Evolutionary conservation across 345 rosid species (phyloP).

Genomic region (Melaleuca alternifolia): DNA sequence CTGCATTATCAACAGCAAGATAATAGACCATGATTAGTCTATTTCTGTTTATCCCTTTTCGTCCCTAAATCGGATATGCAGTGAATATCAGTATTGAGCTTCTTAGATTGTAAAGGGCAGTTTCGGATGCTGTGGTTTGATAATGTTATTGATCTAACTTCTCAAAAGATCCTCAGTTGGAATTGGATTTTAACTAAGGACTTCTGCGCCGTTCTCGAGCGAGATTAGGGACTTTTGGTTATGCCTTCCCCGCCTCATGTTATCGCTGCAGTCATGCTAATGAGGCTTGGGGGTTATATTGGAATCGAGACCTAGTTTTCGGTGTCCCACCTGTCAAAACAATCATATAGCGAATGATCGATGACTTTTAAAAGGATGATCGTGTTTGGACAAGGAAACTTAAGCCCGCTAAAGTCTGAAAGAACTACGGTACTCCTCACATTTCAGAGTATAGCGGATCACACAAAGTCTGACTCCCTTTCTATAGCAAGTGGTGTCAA

Average conservation of each 20-base stretch:
- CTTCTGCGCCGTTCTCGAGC: too few relatives aligned
- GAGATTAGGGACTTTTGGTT: too few relatives aligned
- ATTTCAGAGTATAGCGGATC: too few relatives aligned
- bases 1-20: background rate
- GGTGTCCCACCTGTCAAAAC: too few relatives aligned
- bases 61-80: background rate
- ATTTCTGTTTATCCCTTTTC: background rate
- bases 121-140: background rate
- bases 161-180: background rate
- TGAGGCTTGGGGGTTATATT: too few relatives aligned
- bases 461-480: background rate
- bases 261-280: too few relatives aligned
- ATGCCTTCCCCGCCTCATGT: too few relatives aligned
- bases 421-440: background rate
- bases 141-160: background rate
- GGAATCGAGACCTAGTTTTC: too few relatives aligned
- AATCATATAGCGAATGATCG: too few relatives aligned
- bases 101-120: background rate
- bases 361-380: too few relatives aligned
- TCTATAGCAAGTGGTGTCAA: background rate
- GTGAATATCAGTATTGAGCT: background rate
- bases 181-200: too few relatives aligned
- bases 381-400: too few relatives aligned
- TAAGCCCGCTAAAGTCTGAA: background rate
- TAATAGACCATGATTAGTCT: background rate